Conservation (phyloP, 1,284 basidiomycete genomes). For the Trichosporon ovoides region DNA sequence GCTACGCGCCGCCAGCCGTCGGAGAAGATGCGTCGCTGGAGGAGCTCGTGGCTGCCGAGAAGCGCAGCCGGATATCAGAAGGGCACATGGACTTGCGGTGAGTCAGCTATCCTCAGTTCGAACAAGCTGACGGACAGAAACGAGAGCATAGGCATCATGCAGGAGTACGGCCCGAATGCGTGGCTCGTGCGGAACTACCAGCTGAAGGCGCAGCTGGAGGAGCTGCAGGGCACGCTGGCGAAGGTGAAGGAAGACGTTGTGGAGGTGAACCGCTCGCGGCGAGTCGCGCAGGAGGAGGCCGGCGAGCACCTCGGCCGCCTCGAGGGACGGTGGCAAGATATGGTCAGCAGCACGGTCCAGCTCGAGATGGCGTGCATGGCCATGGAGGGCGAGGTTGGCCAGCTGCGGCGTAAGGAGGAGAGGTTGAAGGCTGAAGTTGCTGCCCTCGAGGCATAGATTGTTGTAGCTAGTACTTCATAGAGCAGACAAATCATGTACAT, state of each 20-base stretch:
- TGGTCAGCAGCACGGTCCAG: conserved; percentile 44
- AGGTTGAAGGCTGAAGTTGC: conserved; percentile 37
- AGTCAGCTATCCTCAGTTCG: conserved; percentile 27
- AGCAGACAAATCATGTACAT: conserved; percentile 31
- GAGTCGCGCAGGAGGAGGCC: conserved; percentile 57
- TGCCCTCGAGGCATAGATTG: conserved; percentile 26
- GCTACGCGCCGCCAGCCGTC: conserved; percentile 69
- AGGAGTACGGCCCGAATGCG: conserved; percentile 81
- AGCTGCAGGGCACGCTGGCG: conserved; percentile 66
- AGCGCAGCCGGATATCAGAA: conserved; percentile 76
- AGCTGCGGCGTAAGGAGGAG: conserved; percentile 37
- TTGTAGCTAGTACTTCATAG: conserved; percentile 10
- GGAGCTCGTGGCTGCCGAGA: conserved; percentile 71
- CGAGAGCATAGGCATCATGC: conserved; percentile 75
- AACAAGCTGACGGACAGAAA: conserved; percentile 54
- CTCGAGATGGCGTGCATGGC: conserved; percentile 47
- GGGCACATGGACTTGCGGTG: conserved; percentile 84
- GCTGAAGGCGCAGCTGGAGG: conserved; percentile 69
- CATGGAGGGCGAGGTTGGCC: conserved; percentile 44
- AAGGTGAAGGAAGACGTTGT: conserved; percentile 67
- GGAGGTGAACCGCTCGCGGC: conserved; percentile 77
- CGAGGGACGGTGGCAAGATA: conserved; percentile 45
- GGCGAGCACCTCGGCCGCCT: conserved; percentile 42
- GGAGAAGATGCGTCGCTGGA: conserved; percentile 60
- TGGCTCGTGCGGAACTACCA: conserved; percentile 88